These are phyloP conservation scores for Ammopiptanthus mongolicus DNA, from an alignment of 306 rosid genomes.

Conservation along the genomic window DNA sequence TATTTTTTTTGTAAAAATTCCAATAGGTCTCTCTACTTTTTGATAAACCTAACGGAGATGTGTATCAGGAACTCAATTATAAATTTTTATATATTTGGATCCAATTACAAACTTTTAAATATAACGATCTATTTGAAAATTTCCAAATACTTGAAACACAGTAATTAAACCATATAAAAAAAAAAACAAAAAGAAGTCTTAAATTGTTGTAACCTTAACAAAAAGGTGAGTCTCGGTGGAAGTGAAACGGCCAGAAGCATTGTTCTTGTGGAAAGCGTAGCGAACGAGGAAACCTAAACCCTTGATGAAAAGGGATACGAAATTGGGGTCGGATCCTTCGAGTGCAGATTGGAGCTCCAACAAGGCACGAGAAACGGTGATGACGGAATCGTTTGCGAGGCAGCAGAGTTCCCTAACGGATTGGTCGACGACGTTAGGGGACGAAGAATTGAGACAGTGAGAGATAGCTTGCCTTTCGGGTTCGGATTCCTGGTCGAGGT, in stretches of 20 bases:
- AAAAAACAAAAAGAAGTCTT: too few species aligned
- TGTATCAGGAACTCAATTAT: too few species aligned
- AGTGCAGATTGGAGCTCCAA: constrained; percentile 79
- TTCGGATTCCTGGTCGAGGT: constrained; percentile 59
- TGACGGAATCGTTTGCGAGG: constrained; percentile 51
- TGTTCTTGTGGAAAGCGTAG: constrained; percentile 46
- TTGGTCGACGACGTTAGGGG: constrained; percentile 70
- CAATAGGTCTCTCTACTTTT: too few species aligned
- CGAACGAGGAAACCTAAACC: constrained; percentile 69
- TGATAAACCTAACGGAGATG: too few species aligned
- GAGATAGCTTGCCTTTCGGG: constrained; percentile 72
- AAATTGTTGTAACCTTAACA: constrained; percentile 39
- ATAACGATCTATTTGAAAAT: too few species aligned
- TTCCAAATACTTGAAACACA: too few species aligned
- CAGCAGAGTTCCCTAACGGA: constrained; percentile 82
- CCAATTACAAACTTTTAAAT: too few species aligned
- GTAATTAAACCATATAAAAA: too few species aligned
- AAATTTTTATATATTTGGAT: too few species aligned
- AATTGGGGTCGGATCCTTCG: constrained; percentile 54
- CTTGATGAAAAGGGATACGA: constrained; percentile 63
- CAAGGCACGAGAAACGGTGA: constrained; percentile 42
- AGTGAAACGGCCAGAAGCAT: constrained; percentile 37
- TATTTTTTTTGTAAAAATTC: too few species aligned
- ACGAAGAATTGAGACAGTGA: constrained; percentile 64
- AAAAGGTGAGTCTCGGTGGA: constrained; percentile 55